Conservation (phyloP, 495 filamentous ascomycete species). For the Penicillium bialowiezense region DNA sequence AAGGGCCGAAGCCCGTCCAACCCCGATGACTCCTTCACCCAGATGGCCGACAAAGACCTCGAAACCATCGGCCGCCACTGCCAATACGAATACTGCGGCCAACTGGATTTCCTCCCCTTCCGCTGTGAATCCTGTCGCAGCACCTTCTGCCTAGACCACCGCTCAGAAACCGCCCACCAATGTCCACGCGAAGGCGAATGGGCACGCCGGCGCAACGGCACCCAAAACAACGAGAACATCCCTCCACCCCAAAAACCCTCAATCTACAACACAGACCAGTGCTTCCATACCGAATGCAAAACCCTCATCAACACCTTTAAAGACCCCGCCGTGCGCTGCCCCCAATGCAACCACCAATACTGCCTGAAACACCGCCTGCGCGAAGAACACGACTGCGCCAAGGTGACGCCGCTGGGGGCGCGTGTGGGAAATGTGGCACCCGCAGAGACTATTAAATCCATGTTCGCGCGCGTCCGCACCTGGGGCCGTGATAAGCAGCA, state of each 20-base stretch:
- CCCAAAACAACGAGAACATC: conserved; percentile 19
- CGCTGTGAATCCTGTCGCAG: conserved; percentile 82
- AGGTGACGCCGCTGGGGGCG: conserved; percentile 65
- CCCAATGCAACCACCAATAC: conserved; percentile 77
- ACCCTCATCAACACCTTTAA: conserved; percentile 78
- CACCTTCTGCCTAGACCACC: conserved; percentile 94
- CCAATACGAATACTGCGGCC: conserved; percentile 84
- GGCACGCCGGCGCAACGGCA: conserved; percentile 65
- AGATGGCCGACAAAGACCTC: conserved; percentile 65
- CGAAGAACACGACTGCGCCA: conserved; percentile 85
- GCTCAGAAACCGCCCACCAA: conserved; percentile 77
- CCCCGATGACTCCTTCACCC: conserved; percentile 42
- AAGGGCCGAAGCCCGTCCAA: conserved; percentile 14
- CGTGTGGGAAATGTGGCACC: conserved; percentile 22
- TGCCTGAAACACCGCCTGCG: conserved; percentile 87
- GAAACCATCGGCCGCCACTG: conserved; percentile 87
- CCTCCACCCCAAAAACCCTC: conserved; percentile 47
- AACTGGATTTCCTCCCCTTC: conserved; percentile 96
- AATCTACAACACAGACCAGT: conserved; percentile 65
- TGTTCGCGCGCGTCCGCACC: conserved; percentile 59
- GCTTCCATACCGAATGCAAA: conserved; percentile 74
- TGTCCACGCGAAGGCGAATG: conserved; percentile 83
- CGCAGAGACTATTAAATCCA: conserved; percentile 51
- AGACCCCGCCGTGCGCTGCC: conserved; percentile 76
- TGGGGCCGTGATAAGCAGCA: conserved; percentile 68